These are phyloP conservation scores for Phytophthora sojae DNA, from an alignment of 352 stramenopile species.

Conservation along the genomic window DNA sequence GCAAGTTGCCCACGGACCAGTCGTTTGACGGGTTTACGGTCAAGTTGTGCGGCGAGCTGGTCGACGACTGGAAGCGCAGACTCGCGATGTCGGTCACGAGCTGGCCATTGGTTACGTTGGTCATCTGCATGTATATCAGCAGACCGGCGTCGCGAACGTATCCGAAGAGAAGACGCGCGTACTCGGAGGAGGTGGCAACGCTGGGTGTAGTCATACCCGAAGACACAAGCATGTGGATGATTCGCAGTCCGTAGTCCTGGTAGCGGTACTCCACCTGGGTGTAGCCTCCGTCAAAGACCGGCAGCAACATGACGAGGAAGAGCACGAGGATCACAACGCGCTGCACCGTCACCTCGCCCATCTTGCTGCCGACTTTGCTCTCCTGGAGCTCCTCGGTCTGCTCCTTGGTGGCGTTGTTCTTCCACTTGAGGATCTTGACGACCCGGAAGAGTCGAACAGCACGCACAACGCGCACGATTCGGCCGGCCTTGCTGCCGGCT, in stretches of 20 bases:
- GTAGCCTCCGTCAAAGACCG: conserved; percentile 86
- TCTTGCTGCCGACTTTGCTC: conserved; percentile 89
- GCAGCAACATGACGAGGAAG: conserved; percentile 91
- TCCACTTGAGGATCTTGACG: conserved; percentile 89
- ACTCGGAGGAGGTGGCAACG: conserved; percentile 50
- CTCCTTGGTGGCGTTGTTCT: conserved; percentile 68
- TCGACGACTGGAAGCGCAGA: conserved; percentile 65
- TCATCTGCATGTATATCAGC: conserved; percentile 66
- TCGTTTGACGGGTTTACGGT: conserved; percentile 65
- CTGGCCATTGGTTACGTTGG: conserved; percentile 52
- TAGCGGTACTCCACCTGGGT: conserved; percentile 81
- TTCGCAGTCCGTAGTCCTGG: conserved; percentile 85
- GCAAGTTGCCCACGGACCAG: conserved; percentile 52
- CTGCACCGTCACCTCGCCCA: conserved; percentile 89
- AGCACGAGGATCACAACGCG: conserved; percentile 91
- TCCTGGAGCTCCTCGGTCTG: conserved; percentile 59
- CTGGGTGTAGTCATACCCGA: conserved; percentile 50
- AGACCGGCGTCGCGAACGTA: conserved; percentile 71
- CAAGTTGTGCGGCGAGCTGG: conserved; percentile 54
- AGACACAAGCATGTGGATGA: conserved; percentile 74
- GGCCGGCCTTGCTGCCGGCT: conserved; percentile 80
- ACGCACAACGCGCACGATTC: conserved; percentile 87
- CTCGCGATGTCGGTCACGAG: conserved; percentile 41
- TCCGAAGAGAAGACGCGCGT: conserved; percentile 61
- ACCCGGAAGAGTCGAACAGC: conserved; percentile 86